These are phyloP conservation scores for Protea cynaroides DNA, from an alignment of 164 flowering plant species.

Conservation along the genomic window DNA sequence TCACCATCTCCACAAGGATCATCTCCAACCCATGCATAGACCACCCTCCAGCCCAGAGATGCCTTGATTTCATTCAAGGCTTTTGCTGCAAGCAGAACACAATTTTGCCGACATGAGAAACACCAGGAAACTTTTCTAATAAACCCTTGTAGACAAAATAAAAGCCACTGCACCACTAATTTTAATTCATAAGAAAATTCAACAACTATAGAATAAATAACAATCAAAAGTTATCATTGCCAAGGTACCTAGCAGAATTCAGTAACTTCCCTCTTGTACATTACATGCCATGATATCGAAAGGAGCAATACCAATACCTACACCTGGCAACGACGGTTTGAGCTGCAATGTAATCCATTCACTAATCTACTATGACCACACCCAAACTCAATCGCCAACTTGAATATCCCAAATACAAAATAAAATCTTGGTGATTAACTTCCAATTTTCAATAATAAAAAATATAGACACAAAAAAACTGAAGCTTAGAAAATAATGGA, in stretches of 20 bases:
- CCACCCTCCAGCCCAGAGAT: slow-evolving; percentile 96
- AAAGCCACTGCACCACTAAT: not conserved
- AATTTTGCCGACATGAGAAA: slow-evolving; percentile 5
- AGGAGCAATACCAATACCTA: not conserved
- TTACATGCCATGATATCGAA: too few species aligned
- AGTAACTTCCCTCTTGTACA: not conserved
- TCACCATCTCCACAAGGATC: slow-evolving; percentile 99
- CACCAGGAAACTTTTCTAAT: not conserved
- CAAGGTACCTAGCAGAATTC: not conserved
- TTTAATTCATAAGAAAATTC: not conserved
- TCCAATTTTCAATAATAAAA: not conserved
- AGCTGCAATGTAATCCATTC: not conserved
- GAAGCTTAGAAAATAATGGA: too few species aligned
- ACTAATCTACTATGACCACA: not conserved
- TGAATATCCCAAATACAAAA: not conserved
- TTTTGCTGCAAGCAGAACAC: slow-evolving; percentile 47
- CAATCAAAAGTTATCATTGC: not conserved
- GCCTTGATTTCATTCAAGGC: slow-evolving; percentile 93
- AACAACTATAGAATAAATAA: not conserved
- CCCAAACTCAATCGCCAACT: not conserved
- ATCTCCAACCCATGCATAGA: slow-evolving; percentile 96
- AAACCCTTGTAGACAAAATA: not conserved
- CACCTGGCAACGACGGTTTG: not conserved
- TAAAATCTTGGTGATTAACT: not conserved
- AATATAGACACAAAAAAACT: too few species aligned